These are phyloP conservation scores for Acer saccharum DNA, from an alignment of 345 rosid genomes.

Conservation along the genomic window DNA sequence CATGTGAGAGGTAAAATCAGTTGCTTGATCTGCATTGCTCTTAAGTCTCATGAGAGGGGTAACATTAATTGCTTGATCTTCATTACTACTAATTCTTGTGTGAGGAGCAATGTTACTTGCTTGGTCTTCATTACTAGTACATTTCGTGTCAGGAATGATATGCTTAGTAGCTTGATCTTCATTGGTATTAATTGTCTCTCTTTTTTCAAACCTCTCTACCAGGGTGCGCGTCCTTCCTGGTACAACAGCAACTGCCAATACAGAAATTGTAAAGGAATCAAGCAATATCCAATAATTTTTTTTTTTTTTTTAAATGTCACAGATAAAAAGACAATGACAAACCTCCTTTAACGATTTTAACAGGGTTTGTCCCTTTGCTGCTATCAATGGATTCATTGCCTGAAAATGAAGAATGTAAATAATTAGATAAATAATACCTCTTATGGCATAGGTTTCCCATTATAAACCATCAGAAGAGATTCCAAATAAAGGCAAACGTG, in stretches of 20 bases:
- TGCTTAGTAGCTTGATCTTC: conserved; percentile 43
- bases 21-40: background rate
- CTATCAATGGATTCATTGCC: conserved; percentile 46
- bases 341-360: conserved; percentile 96
- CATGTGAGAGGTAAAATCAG: background rate
- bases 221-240: conserved; percentile 85
- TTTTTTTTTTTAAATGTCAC: conserved; percentile 19
- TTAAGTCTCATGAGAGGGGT: background rate
- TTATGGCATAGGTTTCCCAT: conserved; percentile 17
- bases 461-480: background rate
- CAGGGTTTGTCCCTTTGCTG: conserved; percentile 44
- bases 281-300: conserved; percentile 17
- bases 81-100: background rate
- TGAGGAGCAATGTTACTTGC: conserved; percentile 15
- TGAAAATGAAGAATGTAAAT: conserved; percentile 33
- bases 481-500: background rate
- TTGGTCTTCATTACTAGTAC: conserved; percentile 22
- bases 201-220: conserved; percentile 92
- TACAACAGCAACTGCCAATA: conserved; percentile 84
- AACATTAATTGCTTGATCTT: conserved; percentile 12
- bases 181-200: conserved; percentile 42
- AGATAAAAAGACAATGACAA: conserved; percentile 33
- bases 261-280: conserved; percentile 29
- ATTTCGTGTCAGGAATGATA: conserved; percentile 23
- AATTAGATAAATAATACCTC: conserved; percentile 11